Evolutionary conservation across 768 basidiomycete species (phyloP).

Genomic region (Tephrocybe sp.): DNA sequence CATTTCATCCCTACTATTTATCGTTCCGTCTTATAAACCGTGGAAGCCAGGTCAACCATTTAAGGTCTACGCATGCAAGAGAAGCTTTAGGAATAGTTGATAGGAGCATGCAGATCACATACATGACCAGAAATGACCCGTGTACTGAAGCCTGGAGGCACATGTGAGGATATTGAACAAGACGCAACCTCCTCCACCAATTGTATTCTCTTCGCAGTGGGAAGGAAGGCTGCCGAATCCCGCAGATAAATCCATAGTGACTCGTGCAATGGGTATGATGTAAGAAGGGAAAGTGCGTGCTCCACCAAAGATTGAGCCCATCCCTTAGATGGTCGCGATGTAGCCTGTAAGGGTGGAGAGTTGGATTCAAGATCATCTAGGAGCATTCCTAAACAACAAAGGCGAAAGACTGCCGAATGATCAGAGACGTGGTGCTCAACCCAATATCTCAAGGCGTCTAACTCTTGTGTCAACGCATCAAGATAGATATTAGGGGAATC

Average conservation of each 20-base stretch:
- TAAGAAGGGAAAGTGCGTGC: slow-evolving; percentile 50
- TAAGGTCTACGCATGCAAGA: no score
- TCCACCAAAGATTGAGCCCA: slow-evolving; percentile 19
- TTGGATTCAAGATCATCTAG: slow-evolving; percentile 19
- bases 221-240: slow-evolving; percentile 7
- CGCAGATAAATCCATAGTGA: slow-evolving; percentile 65
- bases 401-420: slow-evolving; percentile 59
- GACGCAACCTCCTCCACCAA: slow-evolving; percentile 8
- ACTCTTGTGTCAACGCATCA: slow-evolving; percentile 38
- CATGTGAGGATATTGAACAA: not conserved
- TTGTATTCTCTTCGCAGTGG: not conserved
- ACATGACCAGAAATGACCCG: slow-evolving; percentile 9
- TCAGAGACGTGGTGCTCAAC: slow-evolving; percentile 65
- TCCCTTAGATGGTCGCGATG: not conserved
- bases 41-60: no score
- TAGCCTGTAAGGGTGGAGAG: not conserved
- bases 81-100: no score
- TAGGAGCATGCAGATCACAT: not conserved
- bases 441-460: slow-evolving; percentile 42
- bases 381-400: slow-evolving; percentile 37
- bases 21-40: no score
- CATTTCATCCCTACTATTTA: not conserved
- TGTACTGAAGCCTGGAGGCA: slow-evolving; percentile 1
- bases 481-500: slow-evolving; percentile 22
- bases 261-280: slow-evolving; percentile 54